Percentiles rank a stretch among this genome's conserved stretches.
Conservation (phyloP, 1,284 basidiomycete genomes). For the Ceratobasidium papillatum region DNA sequence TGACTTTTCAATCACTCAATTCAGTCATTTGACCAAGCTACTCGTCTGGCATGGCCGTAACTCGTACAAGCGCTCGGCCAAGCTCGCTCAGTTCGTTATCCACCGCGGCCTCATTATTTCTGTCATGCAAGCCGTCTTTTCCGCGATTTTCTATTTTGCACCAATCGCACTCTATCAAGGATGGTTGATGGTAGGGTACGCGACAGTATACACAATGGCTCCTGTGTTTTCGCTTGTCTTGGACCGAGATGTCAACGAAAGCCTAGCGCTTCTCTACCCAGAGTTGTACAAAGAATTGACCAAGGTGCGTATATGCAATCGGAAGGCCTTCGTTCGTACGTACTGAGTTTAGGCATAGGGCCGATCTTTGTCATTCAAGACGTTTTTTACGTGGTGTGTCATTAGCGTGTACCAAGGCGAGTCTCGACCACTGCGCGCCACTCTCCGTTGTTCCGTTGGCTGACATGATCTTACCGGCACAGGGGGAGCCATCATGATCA, state of each 20-base stretch:
- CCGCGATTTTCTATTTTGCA: slow-evolving; percentile 97
- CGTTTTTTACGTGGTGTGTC: slow-evolving; percentile 98
- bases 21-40: slow-evolving; percentile 93
- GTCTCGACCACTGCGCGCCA: slow-evolving; percentile 44
- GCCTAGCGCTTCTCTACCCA: slow-evolving; percentile 93
- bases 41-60: slow-evolving; percentile 98
- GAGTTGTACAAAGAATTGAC: slow-evolving; percentile 98
- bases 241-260: slow-evolving; percentile 95
- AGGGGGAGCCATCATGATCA: slow-evolving; percentile 99
- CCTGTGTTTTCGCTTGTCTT: slow-evolving; percentile 97
- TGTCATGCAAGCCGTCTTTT: slow-evolving; percentile 97
- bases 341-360: slow-evolving; percentile 62
- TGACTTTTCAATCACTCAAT: slow-evolving; percentile 97
- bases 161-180: slow-evolving; percentile 98
- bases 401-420: slow-evolving; percentile 96
- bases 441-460: slow-evolving; percentile 22
- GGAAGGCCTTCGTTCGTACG: neutral
- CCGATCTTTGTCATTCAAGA: slow-evolving; percentile 92
- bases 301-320: slow-evolving; percentile 65
- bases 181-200: slow-evolving; percentile 98
- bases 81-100: slow-evolving; percentile 98
- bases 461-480: slow-evolving; percentile 8
- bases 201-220: slow-evolving; percentile 98
- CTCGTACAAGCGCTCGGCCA: slow-evolving; percentile 97
- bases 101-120: slow-evolving; percentile 98